These are phyloP conservation scores for Meyerozyma athensensis DNA, from an alignment of 1,139 yeast species.

Conservation along the genomic window DNA sequence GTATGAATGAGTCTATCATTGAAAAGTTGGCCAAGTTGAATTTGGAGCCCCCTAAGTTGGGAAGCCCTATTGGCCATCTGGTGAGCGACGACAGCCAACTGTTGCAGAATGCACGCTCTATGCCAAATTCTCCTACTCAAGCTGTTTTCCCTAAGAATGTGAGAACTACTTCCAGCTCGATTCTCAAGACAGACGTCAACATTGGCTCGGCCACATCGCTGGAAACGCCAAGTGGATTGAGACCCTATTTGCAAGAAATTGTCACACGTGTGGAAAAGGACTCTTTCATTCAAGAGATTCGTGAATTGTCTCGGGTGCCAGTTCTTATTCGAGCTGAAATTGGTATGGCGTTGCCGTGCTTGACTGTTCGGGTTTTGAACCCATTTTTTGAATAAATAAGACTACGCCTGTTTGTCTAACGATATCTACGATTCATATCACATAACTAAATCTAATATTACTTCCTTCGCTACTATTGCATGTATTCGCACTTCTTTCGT, in stretches of 20 bases:
- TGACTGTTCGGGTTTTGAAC: conserved; percentile 88
- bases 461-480: background rate
- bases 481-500: background rate
- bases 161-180: conserved; percentile 23
- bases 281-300: conserved; percentile 69
- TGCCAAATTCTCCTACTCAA: conserved; percentile 28
- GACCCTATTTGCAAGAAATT: conserved; percentile 53
- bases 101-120: conserved; percentile 18
- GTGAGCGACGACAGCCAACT: conserved; percentile 6
- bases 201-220: conserved; percentile 8
- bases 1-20: conserved; percentile 35
- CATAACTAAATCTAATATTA: background rate
- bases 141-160: conserved; percentile 20
- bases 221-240: conserved; percentile 34
- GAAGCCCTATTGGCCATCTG: conserved; percentile 27
- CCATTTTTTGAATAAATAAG: conserved; percentile 49
- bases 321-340: conserved; percentile 85
- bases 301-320: conserved; percentile 75
- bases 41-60: conserved; percentile 48
- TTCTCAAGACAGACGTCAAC: conserved; percentile 11
- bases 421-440: background rate
- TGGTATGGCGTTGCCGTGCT: conserved; percentile 92
- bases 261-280: conserved; percentile 59
- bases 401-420: background rate
- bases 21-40: conserved; percentile 47